Base-by-base conservation (phyloP, 2,329 filamentous ascomycete species). In the Pyrenophora teres region DNA sequence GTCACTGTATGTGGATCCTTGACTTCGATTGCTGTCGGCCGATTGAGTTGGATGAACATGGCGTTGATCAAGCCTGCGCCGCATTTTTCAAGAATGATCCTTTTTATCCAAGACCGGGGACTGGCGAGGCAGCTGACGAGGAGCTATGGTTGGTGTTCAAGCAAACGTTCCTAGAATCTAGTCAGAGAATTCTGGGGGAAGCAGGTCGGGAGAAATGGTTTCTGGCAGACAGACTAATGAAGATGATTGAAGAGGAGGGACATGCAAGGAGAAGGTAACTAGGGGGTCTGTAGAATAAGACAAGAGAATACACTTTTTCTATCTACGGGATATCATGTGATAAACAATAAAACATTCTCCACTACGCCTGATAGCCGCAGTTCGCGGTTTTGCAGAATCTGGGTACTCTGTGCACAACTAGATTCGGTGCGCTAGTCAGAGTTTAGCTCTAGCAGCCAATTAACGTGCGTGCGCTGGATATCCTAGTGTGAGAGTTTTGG, bases 21-120 rank as follows among this genome's bases (percentile, higher is more conserved):
- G 77, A 87, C 82, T 75, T 86, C 78, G 67, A 84, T 77, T 41
- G 83, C 83, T 66, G 83, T 80, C 56, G 84, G 65, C 57, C 82
- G 75, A 52, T 85, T 1, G 18, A 30, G 0, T 50, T 58, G 46
- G 46, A 60, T 10, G 56, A 54, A 75, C 38, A 65, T 0, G 80
- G 80, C 0, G 58, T 82, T 0, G 49, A 72, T 9, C 68, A 75
- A 32, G 78, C 79, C 1, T 77, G 74, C 0, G 54, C 49, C 1
- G 75, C 76, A 0, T 83, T 81, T 41, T 76, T 71, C 60, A 65
- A 68, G 4, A 84, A 83, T 42, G 81, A 83, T 47, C 80, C 79
- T 0, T 84, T 75, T 49, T 83, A 74, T 56, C 80, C 80, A 8
- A 47, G 54, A 13, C 56, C 54, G 9, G 49, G 39, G 18, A 46